Evolutionary conservation across 2,329 filamentous ascomycete genomes (phyloP).

Genomic region (Cladophialophora bantiana): DNA sequence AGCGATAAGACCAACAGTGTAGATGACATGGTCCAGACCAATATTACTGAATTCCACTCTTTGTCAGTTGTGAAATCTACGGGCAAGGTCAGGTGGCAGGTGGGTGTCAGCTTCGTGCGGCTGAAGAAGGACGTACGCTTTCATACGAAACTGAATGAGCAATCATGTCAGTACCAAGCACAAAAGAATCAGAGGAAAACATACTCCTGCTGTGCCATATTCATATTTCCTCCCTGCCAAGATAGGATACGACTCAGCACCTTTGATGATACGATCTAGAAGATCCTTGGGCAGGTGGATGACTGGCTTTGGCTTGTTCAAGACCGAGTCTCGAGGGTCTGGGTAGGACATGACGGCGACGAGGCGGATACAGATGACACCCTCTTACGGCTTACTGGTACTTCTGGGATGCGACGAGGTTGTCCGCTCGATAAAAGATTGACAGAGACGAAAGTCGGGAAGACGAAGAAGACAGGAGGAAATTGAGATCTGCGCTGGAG

Average conservation of each 20-base stretch:
- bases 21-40: conserved; percentile 67
- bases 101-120: conserved; percentile 41
- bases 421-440: background rate
- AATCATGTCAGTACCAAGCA: conserved; percentile 34
- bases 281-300: conserved; percentile 43
- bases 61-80: conserved; percentile 45
- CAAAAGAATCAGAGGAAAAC: conserved; percentile 42
- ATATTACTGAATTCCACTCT: conserved; percentile 62
- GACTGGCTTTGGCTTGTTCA: conserved; percentile 41
- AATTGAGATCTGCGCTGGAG: conserved; percentile 15
- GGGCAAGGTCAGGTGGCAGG: conserved; percentile 41
- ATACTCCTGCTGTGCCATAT: conserved; percentile 68
- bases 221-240: conserved; percentile 60
- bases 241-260: conserved; percentile 58
- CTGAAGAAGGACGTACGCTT: conserved; percentile 61
- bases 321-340: conserved; percentile 37
- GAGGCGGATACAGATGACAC: background rate
- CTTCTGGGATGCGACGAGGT: background rate
- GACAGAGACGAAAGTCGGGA: background rate
- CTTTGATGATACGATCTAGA: conserved; percentile 55
- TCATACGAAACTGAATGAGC: conserved; percentile 68
- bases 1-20: conserved; percentile 88
- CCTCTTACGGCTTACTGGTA: background rate
- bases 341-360: conserved; percentile 24
- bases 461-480: conserved; percentile 7